Percentiles rank a stretch among this genome's conserved stretches.
Conservation (phyloP, 1,139 yeast species). For the Pichia sp. region DNA sequence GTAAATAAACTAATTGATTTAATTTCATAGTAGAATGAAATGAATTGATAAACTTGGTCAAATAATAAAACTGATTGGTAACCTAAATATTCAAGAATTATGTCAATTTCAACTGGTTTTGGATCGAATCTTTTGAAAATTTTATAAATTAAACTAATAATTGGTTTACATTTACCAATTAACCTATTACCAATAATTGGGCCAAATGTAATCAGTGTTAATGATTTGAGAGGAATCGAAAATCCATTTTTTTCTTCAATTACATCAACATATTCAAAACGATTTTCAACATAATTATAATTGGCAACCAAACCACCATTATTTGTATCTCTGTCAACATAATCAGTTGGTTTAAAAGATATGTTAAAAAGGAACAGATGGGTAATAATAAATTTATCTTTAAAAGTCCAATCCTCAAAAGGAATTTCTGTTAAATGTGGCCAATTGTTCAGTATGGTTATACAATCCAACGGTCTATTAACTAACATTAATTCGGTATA, state of each 20-base stretch:
- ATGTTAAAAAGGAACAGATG: not conserved
- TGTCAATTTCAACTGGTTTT: slow-evolving; percentile 5
- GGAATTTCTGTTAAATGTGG: not conserved
- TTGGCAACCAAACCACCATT: not conserved
- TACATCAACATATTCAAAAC: not conserved
- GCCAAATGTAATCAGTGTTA: not conserved
- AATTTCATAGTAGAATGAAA: not conserved
- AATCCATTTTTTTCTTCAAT: not conserved
- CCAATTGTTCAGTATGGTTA: not conserved
- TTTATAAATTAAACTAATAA: slow-evolving; percentile 1
- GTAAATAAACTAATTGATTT: not conserved
- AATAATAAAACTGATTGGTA: slow-evolving; percentile 1
- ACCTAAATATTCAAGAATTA: slow-evolving; percentile 8
- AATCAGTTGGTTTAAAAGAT: not conserved
- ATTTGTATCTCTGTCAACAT: not conserved
- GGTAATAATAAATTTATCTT: not conserved
- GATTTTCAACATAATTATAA: not conserved
- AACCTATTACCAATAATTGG: not conserved
- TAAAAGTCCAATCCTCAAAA: not conserved
- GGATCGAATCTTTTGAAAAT: not conserved
- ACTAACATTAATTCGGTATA: not conserved
- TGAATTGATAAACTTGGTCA: not conserved
- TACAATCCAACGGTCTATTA: not conserved
- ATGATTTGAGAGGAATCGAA: not conserved
- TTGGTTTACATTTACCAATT: slow-evolving; percentile 4